phyloP scores from a whole-genome alignment of 768 basidiomycete species.

The Dacryopinax spathularia region DNA sequence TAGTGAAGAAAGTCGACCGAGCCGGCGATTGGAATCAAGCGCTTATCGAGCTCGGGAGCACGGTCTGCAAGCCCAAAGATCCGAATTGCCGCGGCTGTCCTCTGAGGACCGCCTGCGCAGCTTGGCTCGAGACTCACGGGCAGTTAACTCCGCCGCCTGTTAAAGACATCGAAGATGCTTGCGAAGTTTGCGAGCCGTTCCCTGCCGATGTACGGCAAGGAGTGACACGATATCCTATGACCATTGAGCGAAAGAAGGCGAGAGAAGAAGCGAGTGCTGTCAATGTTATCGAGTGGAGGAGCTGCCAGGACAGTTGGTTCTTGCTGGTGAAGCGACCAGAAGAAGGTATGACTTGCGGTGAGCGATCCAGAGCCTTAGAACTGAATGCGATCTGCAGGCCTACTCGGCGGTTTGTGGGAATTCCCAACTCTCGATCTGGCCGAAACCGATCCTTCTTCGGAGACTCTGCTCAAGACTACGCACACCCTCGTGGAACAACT shows the following conservation, averaged over 20 bases:
- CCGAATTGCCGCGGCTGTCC: slow-evolving; percentile 67
- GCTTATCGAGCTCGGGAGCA: slow-evolving; percentile 87
- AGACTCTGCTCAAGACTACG: background rate
- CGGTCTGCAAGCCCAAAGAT: slow-evolving; percentile 74
- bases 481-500: slow-evolving; percentile 12
- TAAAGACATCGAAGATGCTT: slow-evolving; percentile 65
- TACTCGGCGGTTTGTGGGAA: slow-evolving; percentile 80
- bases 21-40: slow-evolving; percentile 86
- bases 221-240: slow-evolving; percentile 81
- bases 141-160: slow-evolving; percentile 7
- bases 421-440: slow-evolving; percentile 57
- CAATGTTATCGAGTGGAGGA: slow-evolving; percentile 67
- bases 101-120: slow-evolving; percentile 51
- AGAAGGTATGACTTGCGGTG: slow-evolving; percentile 37
- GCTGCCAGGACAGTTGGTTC: slow-evolving; percentile 40
- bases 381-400: slow-evolving; percentile 46
- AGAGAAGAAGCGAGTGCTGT: slow-evolving; percentile 76
- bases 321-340: slow-evolving; percentile 71
- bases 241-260: slow-evolving; percentile 62
- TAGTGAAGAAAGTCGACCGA: slow-evolving; percentile 44
- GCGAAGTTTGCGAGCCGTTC: slow-evolving; percentile 51
- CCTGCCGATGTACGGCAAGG: slow-evolving; percentile 14
- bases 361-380: slow-evolving; percentile 2
- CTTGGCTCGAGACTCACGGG: slow-evolving; percentile 29
- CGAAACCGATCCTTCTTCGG: background rate